Conservation (phyloP, 2,329 filamentous ascomycete species). For the Phialocephala sp. region DNA sequence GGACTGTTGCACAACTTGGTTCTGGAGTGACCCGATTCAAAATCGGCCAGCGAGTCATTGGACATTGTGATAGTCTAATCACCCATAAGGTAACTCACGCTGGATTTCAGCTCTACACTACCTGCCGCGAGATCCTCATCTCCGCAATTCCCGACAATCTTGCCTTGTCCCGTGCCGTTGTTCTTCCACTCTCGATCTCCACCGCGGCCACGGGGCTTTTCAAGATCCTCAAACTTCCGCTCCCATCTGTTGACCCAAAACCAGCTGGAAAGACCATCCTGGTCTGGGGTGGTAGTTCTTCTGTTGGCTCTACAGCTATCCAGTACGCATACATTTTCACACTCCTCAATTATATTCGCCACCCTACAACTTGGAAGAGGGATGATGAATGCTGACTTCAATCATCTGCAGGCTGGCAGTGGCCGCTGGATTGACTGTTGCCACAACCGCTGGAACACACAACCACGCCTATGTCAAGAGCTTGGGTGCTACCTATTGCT, state of each 20-base stretch:
- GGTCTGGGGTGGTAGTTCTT: slow-evolving; percentile 37
- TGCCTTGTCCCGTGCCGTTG: slow-evolving; percentile 42
- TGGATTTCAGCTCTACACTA: slow-evolving; percentile 44
- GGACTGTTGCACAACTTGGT: slow-evolving; percentile 47
- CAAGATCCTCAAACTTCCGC: slow-evolving; percentile 24
- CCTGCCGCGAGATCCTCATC: slow-evolving; percentile 36
- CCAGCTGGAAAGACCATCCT: slow-evolving; percentile 31
- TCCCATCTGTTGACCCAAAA: slow-evolving; percentile 25
- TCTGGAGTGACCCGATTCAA: slow-evolving; percentile 51
- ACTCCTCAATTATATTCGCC: not conserved
- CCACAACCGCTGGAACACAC: slow-evolving; percentile 52
- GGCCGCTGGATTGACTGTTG: slow-evolving; percentile 46
- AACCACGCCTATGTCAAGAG: slow-evolving; percentile 50
- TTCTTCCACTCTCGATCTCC: slow-evolving; percentile 44
- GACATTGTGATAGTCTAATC: slow-evolving; percentile 37
- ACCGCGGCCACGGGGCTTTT: slow-evolving; percentile 45
- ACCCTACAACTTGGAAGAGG: not conserved
- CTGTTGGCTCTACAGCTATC: slow-evolving; percentile 30
- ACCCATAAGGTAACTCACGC: slow-evolving; percentile 34
- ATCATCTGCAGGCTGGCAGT: slow-evolving; percentile 40
- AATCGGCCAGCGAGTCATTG: slow-evolving; percentile 39
- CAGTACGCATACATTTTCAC: slow-evolving; percentile 17
- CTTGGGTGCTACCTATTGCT: slow-evolving; percentile 51
- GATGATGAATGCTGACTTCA: slow-evolving; percentile 41
- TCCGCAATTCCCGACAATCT: slow-evolving; percentile 42